phyloP scores from a whole-genome alignment of 1,284 basidiomycete species.

The Trametes sp. region DNA sequence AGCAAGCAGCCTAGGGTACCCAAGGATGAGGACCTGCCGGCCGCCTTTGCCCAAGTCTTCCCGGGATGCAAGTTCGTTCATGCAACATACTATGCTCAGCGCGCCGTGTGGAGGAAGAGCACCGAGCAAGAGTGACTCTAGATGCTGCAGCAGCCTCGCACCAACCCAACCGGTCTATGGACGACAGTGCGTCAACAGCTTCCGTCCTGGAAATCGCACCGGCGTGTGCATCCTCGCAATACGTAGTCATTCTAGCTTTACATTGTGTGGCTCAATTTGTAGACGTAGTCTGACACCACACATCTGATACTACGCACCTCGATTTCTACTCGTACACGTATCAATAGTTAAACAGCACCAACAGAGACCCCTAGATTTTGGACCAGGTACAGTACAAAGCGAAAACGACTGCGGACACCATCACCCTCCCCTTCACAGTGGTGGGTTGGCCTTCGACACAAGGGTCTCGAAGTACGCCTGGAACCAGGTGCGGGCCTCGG shows the following conservation, averaged over 20 bases:
- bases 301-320: too few species aligned
- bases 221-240: background rate
- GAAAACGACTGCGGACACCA: slow-evolving; percentile 9
- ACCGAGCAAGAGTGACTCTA: background rate
- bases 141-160: background rate
- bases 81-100: background rate
- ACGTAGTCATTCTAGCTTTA: too few species aligned
- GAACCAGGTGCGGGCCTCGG: slow-evolving; percentile 73
- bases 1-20: too few species aligned
- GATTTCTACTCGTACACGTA: too few species aligned
- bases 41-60: background rate
- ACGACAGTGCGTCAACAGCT: background rate
- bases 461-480: slow-evolving; percentile 65
- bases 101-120: background rate
- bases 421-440: slow-evolving; percentile 47
- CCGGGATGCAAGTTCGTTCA: background rate
- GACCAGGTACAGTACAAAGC: slow-evolving; percentile 24
- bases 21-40: background rate
- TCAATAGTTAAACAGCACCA: too few species aligned
- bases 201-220: background rate
- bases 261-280: too few species aligned
- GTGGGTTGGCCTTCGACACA: slow-evolving; percentile 60
- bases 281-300: too few species aligned
- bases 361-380: slow-evolving; percentile 25
- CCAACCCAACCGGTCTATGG: background rate